A percentile compares a stretch with the other conserved stretches of the same genome.
These are phyloP conservation scores for Cadophora malorum DNA, from an alignment of 2,329 filamentous ascomycete species.

Conservation along the genomic window DNA sequence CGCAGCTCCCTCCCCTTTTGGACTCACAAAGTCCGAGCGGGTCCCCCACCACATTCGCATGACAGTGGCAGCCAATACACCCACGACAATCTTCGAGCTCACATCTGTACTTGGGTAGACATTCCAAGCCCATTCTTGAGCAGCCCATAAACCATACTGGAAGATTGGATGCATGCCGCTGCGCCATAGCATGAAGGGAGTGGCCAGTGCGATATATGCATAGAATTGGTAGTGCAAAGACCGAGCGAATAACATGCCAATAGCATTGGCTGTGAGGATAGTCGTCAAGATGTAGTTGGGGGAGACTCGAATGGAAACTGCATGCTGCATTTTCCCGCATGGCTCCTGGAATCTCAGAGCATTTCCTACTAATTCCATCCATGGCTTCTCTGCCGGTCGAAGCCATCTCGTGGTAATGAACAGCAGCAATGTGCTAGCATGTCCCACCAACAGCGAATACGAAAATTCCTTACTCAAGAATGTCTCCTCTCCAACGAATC, in stretches of 20 bases:
- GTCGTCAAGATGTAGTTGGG: slow-evolving; percentile 67
- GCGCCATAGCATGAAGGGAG: slow-evolving; percentile 73
- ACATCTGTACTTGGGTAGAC: slow-evolving; percentile 70
- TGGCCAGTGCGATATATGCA: slow-evolving; percentile 75
- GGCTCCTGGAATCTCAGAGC: slow-evolving; percentile 44
- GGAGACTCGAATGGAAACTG: slow-evolving; percentile 58
- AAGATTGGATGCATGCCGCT: slow-evolving; percentile 64
- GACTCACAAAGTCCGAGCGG: slow-evolving; percentile 42
- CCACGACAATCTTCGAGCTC: slow-evolving; percentile 73
- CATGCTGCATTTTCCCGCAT: slow-evolving; percentile 51
- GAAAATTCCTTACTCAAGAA: slow-evolving; percentile 77
- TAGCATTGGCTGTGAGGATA: slow-evolving; percentile 66
- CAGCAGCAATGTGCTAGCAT: slow-evolving; percentile 60
- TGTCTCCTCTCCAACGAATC: slow-evolving; percentile 82
- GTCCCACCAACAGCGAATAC: slow-evolving; percentile 58
- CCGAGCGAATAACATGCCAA: slow-evolving; percentile 73
- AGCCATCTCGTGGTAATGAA: slow-evolving; percentile 67
- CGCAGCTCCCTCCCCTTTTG: slow-evolving; percentile 38
- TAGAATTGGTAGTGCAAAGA: slow-evolving; percentile 80
- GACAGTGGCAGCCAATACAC: slow-evolving; percentile 71
- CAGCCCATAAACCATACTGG: slow-evolving; percentile 64
- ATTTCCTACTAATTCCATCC: slow-evolving; percentile 51
- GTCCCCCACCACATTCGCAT: slow-evolving; percentile 47
- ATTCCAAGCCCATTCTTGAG: slow-evolving; percentile 79
- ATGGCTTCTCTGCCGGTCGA: slow-evolving; percentile 58